phyloP scores from a whole-genome alignment of 2,329 filamentous ascomycete genomes.

The Lojkania enalia region DNA sequence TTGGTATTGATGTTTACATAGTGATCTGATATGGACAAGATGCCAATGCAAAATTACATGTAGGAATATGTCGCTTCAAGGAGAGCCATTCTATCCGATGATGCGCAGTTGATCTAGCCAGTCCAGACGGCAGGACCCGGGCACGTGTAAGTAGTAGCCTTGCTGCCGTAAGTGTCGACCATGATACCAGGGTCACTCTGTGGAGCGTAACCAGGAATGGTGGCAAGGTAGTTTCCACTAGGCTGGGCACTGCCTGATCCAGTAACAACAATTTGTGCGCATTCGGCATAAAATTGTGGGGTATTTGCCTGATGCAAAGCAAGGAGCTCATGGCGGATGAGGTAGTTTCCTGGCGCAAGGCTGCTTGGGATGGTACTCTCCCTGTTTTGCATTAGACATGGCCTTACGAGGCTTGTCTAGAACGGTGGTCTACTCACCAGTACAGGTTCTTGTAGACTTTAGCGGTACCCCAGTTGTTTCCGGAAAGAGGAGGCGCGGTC shows the following conservation, averaged over 20 bases:
- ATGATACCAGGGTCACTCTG: conserved; percentile 55
- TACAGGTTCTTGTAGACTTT: conserved; percentile 53
- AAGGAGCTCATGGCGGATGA: conserved; percentile 61
- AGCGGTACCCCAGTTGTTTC: conserved; percentile 55
- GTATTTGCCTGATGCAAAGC: conserved; percentile 59
- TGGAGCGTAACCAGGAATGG: conserved; percentile 48
- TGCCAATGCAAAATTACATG: background rate
- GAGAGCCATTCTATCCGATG: no score
- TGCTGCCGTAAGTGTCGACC: conserved; percentile 56
- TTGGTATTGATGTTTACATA: conserved; percentile 1
- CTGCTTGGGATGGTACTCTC: conserved; percentile 57
- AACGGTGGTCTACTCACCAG: no score
- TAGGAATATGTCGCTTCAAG: background rate
- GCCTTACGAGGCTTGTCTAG: no score
- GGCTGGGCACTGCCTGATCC: conserved; percentile 54
- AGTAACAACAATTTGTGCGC: conserved; percentile 58
- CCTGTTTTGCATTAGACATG: no score
- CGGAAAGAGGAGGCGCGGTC: conserved; percentile 51
- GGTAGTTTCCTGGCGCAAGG: conserved; percentile 56
- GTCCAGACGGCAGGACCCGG: conserved; percentile 57
- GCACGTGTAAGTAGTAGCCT: conserved; percentile 51
- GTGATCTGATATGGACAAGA: no score
- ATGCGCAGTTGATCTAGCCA: conserved; percentile 37
- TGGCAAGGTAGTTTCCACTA: conserved; percentile 46
- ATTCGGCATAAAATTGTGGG: conserved; percentile 60